A percentile compares a stretch with the other conserved stretches of the same genome.
Evolutionary conservation across 345 rosid species (phyloP).

Genomic region (Citrus sinensis): DNA sequence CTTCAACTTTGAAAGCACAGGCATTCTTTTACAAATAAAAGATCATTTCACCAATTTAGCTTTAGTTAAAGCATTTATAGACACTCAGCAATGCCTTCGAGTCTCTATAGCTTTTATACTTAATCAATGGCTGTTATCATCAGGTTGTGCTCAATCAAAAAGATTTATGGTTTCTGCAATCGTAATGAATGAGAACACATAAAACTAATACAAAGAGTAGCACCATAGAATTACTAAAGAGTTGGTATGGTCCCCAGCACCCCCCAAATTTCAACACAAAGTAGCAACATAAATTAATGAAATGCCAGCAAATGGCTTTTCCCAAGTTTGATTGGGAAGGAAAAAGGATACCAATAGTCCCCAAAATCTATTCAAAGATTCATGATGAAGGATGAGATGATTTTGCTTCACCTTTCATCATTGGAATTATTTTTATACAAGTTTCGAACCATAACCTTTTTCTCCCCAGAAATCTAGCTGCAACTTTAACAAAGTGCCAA

Average conservation of each 20-base stretch:
- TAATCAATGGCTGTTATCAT: slow-evolving; percentile 26
- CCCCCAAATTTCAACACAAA: slow-evolving; percentile 24
- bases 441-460: slow-evolving; percentile 26
- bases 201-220: not conserved
- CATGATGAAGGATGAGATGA: slow-evolving; percentile 36
- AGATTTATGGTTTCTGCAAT: not conserved
- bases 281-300: slow-evolving; percentile 12
- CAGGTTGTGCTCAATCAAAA: slow-evolving; percentile 13
- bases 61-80: not conserved
- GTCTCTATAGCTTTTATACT: not conserved
- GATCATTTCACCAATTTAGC: not conserved
- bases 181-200: not conserved
- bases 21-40: slow-evolving; percentile 9
- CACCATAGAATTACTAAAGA: slow-evolving; percentile 11
- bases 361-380: slow-evolving; percentile 13
- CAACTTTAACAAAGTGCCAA: slow-evolving; percentile 6
- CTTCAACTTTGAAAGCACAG: slow-evolving; percentile 29
- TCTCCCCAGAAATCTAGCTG: slow-evolving; percentile 5
- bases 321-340: slow-evolving; percentile 16
- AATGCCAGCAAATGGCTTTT: slow-evolving; percentile 18
- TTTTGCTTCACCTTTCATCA: slow-evolving; percentile 53
- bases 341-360: slow-evolving; percentile 8
- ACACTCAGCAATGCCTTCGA: not conserved
- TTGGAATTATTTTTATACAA: slow-evolving; percentile 32
- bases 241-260: slow-evolving; percentile 18